Evolutionary conservation across 148 eudicot species (phyloP).

Genomic region (Rhododendron griersonianum): DNA sequence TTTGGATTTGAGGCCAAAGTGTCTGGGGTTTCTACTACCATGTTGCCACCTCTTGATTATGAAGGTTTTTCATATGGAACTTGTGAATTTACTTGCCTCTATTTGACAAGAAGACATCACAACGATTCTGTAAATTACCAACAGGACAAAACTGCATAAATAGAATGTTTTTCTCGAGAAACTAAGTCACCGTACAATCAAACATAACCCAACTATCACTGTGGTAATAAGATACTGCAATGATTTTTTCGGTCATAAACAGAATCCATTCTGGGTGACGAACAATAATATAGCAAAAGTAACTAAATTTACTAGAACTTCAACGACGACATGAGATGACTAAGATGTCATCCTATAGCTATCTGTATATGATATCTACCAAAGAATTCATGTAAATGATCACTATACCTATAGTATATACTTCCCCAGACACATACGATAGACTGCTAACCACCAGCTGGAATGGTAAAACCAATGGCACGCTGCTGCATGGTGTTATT

Average conservation of each 20-base stretch:
- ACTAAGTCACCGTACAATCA: neutral
- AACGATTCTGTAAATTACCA: neutral
- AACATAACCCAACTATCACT: neutral
- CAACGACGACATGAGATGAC: neutral
- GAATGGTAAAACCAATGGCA: slow-evolving; percentile 22
- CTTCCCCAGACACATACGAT: neutral
- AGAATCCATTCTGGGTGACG: neutral
- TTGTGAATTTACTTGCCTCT: no score
- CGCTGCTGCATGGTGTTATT: slow-evolving; percentile 5
- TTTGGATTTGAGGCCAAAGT: neutral
- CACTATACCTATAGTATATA: neutral
- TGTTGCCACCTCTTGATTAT: neutral
- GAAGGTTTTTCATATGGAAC: no score
- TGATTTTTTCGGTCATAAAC: neutral
- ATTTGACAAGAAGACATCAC: no score
- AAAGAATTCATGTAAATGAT: slow-evolving; percentile 7
- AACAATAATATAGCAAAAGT: neutral
- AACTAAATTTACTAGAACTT: neutral
- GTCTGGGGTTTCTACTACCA: neutral
- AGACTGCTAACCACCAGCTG: slow-evolving; percentile 25
- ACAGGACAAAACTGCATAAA: neutral
- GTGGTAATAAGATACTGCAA: neutral
- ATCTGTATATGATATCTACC: neutral
- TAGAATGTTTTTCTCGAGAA: neutral
- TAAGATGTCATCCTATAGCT: neutral